Evolutionary conservation across 1,284 basidiomycete genomes (phyloP).

Genomic region (Cystobasidiaceae sp.): DNA sequence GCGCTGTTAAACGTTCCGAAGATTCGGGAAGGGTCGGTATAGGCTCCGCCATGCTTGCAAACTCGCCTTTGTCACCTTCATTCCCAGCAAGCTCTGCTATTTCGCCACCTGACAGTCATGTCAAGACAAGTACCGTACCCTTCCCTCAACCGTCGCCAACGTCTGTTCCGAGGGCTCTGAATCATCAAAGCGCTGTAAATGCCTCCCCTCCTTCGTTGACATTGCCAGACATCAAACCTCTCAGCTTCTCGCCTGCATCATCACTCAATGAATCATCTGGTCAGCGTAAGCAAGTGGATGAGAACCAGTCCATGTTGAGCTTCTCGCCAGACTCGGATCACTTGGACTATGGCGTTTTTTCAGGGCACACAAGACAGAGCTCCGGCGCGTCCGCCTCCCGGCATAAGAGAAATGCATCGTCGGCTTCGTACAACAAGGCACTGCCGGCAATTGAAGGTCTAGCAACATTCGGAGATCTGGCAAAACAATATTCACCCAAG

Average conservation of each 20-base stretch:
- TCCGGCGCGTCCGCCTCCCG: background rate
- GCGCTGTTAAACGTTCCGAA: background rate
- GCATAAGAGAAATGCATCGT: constrained; percentile 5
- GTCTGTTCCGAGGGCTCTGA: background rate
- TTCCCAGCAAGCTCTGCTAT: background rate
- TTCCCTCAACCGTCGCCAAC: background rate
- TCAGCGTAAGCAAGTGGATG: no score
- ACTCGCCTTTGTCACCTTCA: constrained; percentile 5
- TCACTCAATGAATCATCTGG: background rate
- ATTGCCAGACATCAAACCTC: constrained; percentile 3
- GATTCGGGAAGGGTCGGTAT: background rate
- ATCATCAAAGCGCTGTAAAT: background rate
- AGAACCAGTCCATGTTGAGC: constrained; percentile 8
- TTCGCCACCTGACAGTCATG: background rate
- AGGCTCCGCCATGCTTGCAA: constrained; percentile 8
- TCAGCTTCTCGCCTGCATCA: constrained; percentile 9
- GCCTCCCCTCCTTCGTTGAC: background rate
- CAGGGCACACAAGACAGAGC: background rate
- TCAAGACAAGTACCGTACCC: background rate
- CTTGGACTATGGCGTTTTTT: background rate
- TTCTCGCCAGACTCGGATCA: constrained; percentile 12
- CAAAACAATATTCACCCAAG: background rate
- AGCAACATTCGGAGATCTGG: constrained; percentile 3
- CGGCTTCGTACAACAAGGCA: background rate
- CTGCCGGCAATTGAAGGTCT: background rate